These are phyloP conservation scores for Setomelanomma holmii DNA, from an alignment of 2,329 filamentous ascomycete species.

Conservation along the genomic window DNA sequence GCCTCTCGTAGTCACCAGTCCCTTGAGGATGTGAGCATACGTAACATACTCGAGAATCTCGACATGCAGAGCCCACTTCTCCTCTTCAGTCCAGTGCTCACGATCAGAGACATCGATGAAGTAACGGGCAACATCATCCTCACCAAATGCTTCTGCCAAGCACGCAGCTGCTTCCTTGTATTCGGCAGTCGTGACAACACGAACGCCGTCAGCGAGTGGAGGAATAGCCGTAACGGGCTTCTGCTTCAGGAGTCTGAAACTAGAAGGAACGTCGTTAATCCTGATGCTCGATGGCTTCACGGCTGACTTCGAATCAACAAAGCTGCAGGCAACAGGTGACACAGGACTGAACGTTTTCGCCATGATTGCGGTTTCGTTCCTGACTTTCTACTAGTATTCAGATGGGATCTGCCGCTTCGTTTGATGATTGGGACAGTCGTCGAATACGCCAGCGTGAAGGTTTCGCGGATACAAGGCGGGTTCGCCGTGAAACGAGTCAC, in stretches of 20 bases:
- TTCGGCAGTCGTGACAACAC: conserved; percentile 69
- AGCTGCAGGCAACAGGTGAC: conserved; percentile 36
- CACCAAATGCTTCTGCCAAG: conserved; percentile 78
- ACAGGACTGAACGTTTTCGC: conserved; percentile 48
- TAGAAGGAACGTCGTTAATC: conserved; percentile 40
- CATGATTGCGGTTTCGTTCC: conserved; percentile 55
- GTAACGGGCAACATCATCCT: conserved; percentile 77
- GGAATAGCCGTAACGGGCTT: conserved; percentile 31
- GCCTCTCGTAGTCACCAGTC: conserved; percentile 76
- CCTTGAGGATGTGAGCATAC: conserved; percentile 76
- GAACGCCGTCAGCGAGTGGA: conserved; percentile 59
- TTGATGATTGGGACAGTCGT: conserved; percentile 50
- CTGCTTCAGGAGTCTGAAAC: conserved; percentile 39
- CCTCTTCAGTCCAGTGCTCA: conserved; percentile 66
- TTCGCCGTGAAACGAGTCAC: conserved; percentile 38
- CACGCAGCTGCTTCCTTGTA: conserved; percentile 74
- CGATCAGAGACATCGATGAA: conserved; percentile 76
- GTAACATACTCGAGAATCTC: conserved; percentile 80
- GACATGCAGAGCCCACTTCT: conserved; percentile 78
- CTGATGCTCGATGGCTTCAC: conserved; percentile 44
- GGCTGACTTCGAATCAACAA: conserved; percentile 48
- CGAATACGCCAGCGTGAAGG: conserved; percentile 51
- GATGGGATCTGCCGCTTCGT: conserved; percentile 57
- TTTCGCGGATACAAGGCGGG: conserved; percentile 30
- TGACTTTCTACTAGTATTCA: conserved; percentile 53